Conservation (phyloP, 371 early-diverging fungal species). For the Entomophthora muscae region DNA sequence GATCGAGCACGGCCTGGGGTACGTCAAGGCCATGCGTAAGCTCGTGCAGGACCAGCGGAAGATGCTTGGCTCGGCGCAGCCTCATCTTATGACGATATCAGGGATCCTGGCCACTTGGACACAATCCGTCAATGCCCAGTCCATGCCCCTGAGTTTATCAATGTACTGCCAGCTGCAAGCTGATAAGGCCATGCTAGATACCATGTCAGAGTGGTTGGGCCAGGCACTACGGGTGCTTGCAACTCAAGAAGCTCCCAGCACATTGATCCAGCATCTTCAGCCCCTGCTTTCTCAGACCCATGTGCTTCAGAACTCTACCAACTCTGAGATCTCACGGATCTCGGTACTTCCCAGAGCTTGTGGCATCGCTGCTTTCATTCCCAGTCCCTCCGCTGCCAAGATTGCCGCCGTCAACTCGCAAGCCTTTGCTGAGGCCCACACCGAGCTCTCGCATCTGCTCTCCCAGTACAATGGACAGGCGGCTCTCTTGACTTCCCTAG, state of each 20-base stretch:
- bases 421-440: conserved; percentile 1
- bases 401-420: not conserved
- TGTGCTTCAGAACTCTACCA: not conserved
- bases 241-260: not conserved
- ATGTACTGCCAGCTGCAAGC: not conserved
- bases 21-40: conserved; percentile 48
- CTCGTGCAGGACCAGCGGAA: conserved; percentile 38
- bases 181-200: not conserved
- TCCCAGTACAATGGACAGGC: conserved; percentile 8
- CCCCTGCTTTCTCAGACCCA: not conserved
- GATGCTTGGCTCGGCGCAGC: conserved; percentile 17
- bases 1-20: conserved; percentile 47
- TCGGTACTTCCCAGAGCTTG: not conserved
- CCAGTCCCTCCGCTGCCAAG: not conserved
- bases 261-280: not conserved
- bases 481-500: not conserved
- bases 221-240: not conserved
- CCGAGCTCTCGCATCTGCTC: conserved; percentile 15
- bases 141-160: not conserved
- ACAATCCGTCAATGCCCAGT: conserved; percentile 12
- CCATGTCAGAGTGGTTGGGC: not conserved
- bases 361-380: not conserved
- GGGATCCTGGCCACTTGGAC: conserved; percentile 13
- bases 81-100: conserved; percentile 14
- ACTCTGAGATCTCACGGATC: not conserved